Evolutionary conservation across 495 filamentous ascomycete genomes (phyloP).

Genomic region (Elaphomyces granulatus): DNA sequence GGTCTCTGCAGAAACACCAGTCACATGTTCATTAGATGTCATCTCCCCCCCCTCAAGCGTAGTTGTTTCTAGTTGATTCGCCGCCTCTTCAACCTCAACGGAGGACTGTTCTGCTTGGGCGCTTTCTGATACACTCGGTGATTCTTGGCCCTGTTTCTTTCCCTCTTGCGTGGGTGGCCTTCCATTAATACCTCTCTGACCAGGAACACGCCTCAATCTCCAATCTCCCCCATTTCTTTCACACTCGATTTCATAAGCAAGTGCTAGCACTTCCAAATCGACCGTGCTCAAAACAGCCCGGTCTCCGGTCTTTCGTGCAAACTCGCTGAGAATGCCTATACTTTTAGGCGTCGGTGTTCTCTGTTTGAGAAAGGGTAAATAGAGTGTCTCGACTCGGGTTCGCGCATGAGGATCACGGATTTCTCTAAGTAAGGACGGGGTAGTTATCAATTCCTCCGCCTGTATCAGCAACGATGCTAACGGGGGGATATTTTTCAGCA

Average conservation of each 20-base stretch:
- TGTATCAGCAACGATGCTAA: conserved; percentile 63
- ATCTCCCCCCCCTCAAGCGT: conserved; percentile 9
- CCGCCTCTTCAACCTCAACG: conserved; percentile 19
- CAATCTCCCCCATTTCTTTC: conserved; percentile 74
- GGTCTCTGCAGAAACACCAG: conserved; percentile 3
- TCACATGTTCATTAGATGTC: conserved; percentile 2
- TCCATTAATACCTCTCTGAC: conserved; percentile 64
- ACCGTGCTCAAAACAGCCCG: conserved; percentile 69
- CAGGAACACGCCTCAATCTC: conserved; percentile 60
- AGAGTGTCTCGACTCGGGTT: conserved; percentile 60
- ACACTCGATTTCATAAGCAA: conserved; percentile 83
- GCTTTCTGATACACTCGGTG: conserved; percentile 2
- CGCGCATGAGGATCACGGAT: conserved; percentile 78
- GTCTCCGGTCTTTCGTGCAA: conserved; percentile 83
- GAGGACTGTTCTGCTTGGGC: not conserved
- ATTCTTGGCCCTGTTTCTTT: conserved; percentile 7
- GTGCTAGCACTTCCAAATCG: conserved; percentile 76
- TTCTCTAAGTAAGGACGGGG: conserved; percentile 75
- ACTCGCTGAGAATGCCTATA: conserved; percentile 63
- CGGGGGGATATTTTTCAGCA: conserved; percentile 75
- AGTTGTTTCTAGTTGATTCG: conserved; percentile 17
- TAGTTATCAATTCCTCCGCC: conserved; percentile 66
- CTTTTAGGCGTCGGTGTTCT: conserved; percentile 59
- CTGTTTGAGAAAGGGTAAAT: conserved; percentile 71
- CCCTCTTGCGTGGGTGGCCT: conserved; percentile 37